Conservation (phyloP, 176 grass and related monocot species). For the Eremochloa ophiuroides region DNA sequence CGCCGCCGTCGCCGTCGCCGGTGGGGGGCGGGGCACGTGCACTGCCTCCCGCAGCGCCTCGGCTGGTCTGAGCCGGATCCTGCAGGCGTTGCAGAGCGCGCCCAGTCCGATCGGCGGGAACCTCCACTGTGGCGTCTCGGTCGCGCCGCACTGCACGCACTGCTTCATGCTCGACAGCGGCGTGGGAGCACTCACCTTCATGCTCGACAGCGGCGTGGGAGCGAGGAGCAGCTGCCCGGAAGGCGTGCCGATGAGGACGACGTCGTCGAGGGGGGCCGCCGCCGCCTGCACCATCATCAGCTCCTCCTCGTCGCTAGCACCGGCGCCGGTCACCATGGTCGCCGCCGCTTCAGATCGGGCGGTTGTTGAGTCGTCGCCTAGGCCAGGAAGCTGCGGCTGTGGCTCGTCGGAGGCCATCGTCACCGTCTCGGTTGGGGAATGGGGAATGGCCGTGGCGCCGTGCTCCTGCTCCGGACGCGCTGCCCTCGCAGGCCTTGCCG, state of each 20-base stretch:
- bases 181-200: not conserved
- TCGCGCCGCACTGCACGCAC: not conserved
- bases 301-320: not conserved
- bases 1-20: not conserved
- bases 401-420: too few species aligned
- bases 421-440: too few species aligned
- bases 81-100: not conserved
- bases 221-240: too few species aligned
- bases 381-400: too few species aligned
- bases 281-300: too few species aligned
- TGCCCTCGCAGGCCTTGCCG: not conserved
- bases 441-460: too few species aligned
- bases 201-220: too few species aligned
- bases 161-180: not conserved
- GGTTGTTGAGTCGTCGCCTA: not conserved
- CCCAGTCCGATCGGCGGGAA: not conserved
- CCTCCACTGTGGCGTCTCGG: not conserved
- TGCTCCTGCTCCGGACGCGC: too few species aligned
- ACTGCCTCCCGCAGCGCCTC: not conserved
- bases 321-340: not conserved
- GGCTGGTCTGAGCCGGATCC: not conserved
- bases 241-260: too few species aligned
- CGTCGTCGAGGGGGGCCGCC: too few species aligned
- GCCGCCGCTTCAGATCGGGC: not conserved
- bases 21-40: not conserved